Evolutionary conservation across 73 alveolate species (phyloP), one percentile per base, ranked within the genome.

Genomic region (Symbiodinium pilosum): DNA sequence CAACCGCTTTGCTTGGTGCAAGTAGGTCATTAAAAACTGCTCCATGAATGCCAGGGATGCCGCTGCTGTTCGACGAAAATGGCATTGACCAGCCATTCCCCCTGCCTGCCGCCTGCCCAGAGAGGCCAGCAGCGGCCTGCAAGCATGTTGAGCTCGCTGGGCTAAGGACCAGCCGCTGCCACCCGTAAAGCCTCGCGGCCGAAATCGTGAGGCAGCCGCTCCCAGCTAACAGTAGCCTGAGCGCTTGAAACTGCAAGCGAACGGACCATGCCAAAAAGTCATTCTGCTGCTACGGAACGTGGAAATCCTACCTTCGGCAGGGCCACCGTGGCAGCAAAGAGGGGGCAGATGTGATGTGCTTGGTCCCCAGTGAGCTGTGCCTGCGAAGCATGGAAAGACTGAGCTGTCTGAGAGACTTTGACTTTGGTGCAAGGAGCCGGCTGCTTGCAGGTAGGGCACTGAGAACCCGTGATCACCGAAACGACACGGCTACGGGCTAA

Each of bases 101-200:
- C 28, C 68, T 47, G 59, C 98, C 98, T 43, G 98, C 52, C 89
- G 39, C 64, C 16, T 42, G 34, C 44, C 85, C 30, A 3, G 81
- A 14, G 30, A 64, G 12, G 81, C 40, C 1, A 64, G 7, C 39
- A 12, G 3, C 14, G 41, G 38, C 39, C 0, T 24, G 39, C 20
- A 64, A 14, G 81, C 81, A 28, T 64, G 38, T 26, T 64, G 52
- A 32, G 87, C 52, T 4, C 30, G 21, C 1, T 56, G 34, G 4
- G 1, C 32, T 43, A 30, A 91, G 97, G 97, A 91, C 97, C 88
- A 69, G 92, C 98, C 98, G 26, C 92, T 93, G 92, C 98, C 98
- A 32, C 98, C 98, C 73, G 92, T 93, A 69, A 93, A 93, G 98
- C 98, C 98, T 34, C 91, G 98, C 34, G 98, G 98, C 38, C 98